Base-by-base conservation (phyloP, 2,329 filamentous ascomycete species). In the Dichotomopilus funicola region DNA sequence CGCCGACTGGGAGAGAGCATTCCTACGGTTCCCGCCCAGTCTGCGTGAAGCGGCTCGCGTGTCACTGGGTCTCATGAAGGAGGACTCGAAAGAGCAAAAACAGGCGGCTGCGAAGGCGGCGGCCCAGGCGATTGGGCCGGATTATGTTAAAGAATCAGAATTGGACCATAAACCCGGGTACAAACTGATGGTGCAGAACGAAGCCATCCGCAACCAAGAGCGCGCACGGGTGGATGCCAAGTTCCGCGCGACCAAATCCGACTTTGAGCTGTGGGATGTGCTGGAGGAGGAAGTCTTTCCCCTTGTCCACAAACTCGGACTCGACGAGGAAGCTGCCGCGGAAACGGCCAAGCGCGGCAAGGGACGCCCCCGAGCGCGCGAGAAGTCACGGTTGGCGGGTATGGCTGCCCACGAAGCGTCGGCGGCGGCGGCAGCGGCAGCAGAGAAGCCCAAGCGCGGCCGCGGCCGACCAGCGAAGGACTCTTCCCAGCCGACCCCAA, bases 271-370 rank as follows among this genome's bases (percentile, higher is more conserved):
- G 8, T 91, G 87, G 86, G 68, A 80, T 6, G 69, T 86, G 3
- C 74, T 91, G 66, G 81, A 89, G 58, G 67, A 72, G 4, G 79
- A 89, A 50, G 83, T 91, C 10, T 88, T 91, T 62, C 73, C 77
- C 1, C 70, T 85, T 59, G 78, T 86, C 0, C 66, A 70, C 3
- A 77, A 73, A 56, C 70, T 89, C 19, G 79, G 82, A 9, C 73
- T 88, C 10, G 66, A 72, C 52, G 67, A 72, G 13, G 33, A 36
- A 42, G 40, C 40, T n/a, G 40, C 40, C 8, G 12, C 12, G 49
- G 46, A 41, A 44, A 60, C 53, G 41, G 46, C 19, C 46, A 53
- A 7, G 46, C 11, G 35, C 43, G 27, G 49, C 27, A 60, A 64
- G 4, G 58, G 19, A 27, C 19, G 19, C 19, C 19, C 19, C 19